These are phyloP conservation scores for Hypoxylon fragiforme DNA, from an alignment of 495 filamentous ascomycete species.

Conservation along the genomic window DNA sequence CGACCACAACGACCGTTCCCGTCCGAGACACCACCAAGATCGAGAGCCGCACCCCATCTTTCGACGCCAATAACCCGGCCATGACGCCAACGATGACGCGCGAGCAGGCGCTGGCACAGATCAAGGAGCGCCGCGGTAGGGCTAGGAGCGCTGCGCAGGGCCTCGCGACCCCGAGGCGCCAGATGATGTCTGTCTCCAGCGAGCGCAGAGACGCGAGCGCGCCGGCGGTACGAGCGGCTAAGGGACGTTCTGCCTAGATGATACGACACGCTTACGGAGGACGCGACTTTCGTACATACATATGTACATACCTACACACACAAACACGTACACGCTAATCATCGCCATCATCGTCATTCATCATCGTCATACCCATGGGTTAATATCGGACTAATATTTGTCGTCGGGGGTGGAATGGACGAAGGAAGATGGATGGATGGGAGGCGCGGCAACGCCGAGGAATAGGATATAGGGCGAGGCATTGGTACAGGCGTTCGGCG, in stretches of 20 bases:
- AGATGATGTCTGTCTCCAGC: constrained; percentile 39
- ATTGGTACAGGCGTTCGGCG: too few species aligned
- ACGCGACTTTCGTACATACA: not conserved
- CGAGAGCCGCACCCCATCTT: constrained; percentile 46
- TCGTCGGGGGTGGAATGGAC: too few species aligned
- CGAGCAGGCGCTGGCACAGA: constrained; percentile 61
- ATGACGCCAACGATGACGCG: constrained; percentile 59
- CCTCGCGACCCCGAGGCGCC: constrained; percentile 47
- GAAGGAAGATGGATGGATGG: too few species aligned
- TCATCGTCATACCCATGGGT: not conserved
- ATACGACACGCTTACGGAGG: too few species aligned
- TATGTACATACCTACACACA: not conserved
- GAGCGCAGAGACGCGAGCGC: constrained; percentile 50
- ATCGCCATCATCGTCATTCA: too few species aligned
- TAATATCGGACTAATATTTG: not conserved
- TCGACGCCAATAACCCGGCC: constrained; percentile 53
- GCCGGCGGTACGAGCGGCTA: constrained; percentile 37
- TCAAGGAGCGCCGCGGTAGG: constrained; percentile 55
- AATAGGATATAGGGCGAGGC: too few species aligned
- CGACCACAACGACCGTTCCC: constrained; percentile 53
- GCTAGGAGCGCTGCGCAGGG: constrained; percentile 49
- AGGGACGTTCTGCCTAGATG: constrained; percentile 26
- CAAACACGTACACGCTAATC: too few species aligned
- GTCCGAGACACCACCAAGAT: constrained; percentile 39
- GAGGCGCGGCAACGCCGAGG: too few species aligned